Evolutionary conservation across 1,284 basidiomycete genomes (phyloP).

Genomic region (Phlebopus sp.): DNA sequence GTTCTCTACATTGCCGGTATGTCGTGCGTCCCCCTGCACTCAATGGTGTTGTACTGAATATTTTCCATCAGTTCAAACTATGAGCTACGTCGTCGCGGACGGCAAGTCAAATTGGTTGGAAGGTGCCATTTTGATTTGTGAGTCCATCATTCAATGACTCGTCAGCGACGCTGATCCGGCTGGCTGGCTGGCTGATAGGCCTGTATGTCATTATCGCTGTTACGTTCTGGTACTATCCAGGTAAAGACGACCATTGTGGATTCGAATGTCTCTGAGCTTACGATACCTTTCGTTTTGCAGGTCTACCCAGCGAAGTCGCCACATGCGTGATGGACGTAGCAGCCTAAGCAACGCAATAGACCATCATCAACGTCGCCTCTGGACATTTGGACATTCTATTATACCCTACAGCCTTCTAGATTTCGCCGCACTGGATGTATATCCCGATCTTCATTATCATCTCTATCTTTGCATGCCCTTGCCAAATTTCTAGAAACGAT

Average conservation of each 20-base stretch:
- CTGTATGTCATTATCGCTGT: constrained; percentile 40
- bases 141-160: constrained; percentile 16
- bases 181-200: constrained; percentile 17
- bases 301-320: constrained; percentile 23
- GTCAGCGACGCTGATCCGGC: constrained; percentile 2
- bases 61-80: constrained; percentile 55
- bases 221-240: constrained; percentile 42
- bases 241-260: constrained; percentile 16
- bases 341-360: background rate
- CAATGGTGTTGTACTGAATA: constrained; percentile 7
- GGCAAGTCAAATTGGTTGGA: constrained; percentile 85
- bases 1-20: constrained; percentile 37
- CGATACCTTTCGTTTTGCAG: constrained; percentile 6
- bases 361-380: background rate
- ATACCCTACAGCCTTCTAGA: constrained; percentile 4
- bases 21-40: constrained; percentile 1
- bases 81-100: constrained; percentile 80
- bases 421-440: constrained; percentile 13
- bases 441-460: constrained; percentile 14
- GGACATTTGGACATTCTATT: constrained; percentile 8
- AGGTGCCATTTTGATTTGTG: constrained; percentile 71
- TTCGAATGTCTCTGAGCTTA: constrained; percentile 5
- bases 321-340: constrained; percentile 12
- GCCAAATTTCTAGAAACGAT: background rate
- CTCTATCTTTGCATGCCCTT: background rate